These are phyloP conservation scores for Gnaphalium uliginosum DNA, from an alignment of 129 eudicot genomes.

Conservation along the genomic window DNA sequence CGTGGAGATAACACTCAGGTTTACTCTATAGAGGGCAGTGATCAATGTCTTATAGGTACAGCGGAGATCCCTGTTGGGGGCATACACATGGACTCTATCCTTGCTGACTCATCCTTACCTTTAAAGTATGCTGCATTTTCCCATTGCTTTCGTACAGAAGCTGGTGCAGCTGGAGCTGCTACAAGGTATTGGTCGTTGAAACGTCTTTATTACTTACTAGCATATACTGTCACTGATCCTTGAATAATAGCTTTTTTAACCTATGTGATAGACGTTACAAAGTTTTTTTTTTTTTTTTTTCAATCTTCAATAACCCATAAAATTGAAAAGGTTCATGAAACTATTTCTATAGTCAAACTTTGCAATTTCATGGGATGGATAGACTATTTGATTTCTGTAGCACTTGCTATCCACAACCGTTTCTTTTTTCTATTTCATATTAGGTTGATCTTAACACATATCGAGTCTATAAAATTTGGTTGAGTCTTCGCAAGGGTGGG, in stretches of 20 bases:
- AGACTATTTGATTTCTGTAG: not conserved
- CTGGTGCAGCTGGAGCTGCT: slow-evolving; percentile 96
- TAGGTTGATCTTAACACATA: not conserved
- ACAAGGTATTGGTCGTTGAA: slow-evolving; percentile 52
- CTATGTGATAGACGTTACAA: not conserved
- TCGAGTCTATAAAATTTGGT: not conserved
- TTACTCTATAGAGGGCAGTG: slow-evolving; percentile 82
- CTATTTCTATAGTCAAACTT: not conserved
- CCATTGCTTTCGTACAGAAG: slow-evolving; percentile 96
- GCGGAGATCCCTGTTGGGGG: slow-evolving; percentile 99
- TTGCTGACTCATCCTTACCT: slow-evolving; percentile 72
- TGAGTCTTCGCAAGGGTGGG: not conserved
- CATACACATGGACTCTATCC: slow-evolving; percentile 95
- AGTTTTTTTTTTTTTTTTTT: too few relatives aligned
- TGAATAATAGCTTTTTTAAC: not conserved
- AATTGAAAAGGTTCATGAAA: not conserved
- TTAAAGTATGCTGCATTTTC: slow-evolving; percentile 87
- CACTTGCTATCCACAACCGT: not conserved
- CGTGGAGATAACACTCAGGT: slow-evolving; percentile 96
- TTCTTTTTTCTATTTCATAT: not conserved
- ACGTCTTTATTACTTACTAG: not conserved
- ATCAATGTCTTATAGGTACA: slow-evolving; percentile 97
- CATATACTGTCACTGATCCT: not conserved
- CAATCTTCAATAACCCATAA: too few relatives aligned
- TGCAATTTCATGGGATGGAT: not conserved